These are phyloP conservation scores for Penicillium glabrum DNA, from an alignment of 2,329 filamentous ascomycete species.

Conservation along the genomic window DNA sequence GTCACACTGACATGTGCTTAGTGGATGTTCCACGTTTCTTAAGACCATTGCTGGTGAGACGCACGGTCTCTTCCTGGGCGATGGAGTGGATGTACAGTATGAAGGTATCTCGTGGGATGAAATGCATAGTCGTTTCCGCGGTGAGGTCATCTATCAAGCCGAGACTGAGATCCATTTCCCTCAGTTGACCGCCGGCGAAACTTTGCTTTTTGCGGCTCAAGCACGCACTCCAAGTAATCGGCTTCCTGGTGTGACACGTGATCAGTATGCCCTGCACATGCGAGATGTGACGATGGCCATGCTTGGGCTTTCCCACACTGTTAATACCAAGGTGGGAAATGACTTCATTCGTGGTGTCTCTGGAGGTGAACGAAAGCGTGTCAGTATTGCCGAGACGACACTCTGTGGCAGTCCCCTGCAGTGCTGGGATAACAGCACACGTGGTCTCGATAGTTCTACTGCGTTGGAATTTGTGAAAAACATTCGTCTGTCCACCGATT, in stretches of 20 bases:
- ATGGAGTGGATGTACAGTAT: slow-evolving; percentile 75
- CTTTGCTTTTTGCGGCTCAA: slow-evolving; percentile 71
- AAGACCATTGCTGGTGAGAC: slow-evolving; percentile 84
- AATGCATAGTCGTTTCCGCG: slow-evolving; percentile 76
- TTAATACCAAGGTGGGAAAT: slow-evolving; percentile 47
- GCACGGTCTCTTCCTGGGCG: slow-evolving; percentile 72
- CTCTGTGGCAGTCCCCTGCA: slow-evolving; percentile 48
- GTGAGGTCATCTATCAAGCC: slow-evolving; percentile 81
- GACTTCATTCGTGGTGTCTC: slow-evolving; percentile 61
- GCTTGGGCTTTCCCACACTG: slow-evolving; percentile 56
- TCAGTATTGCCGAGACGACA: slow-evolving; percentile 56
- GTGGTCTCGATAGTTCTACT: slow-evolving; percentile 53
- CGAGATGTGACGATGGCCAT: slow-evolving; percentile 54
- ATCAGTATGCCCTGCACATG: slow-evolving; percentile 48
- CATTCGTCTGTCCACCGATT: slow-evolving; percentile 48
- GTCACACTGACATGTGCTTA: slow-evolving; percentile 10
- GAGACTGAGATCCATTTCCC: slow-evolving; percentile 83
- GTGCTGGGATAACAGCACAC: slow-evolving; percentile 49
- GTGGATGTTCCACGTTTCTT: slow-evolving; percentile 73
- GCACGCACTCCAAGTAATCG: slow-evolving; percentile 52
- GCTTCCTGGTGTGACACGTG: slow-evolving; percentile 40
- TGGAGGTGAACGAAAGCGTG: slow-evolving; percentile 60
- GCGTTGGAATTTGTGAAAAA: slow-evolving; percentile 56
- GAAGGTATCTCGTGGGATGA: slow-evolving; percentile 64
- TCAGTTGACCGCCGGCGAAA: slow-evolving; percentile 73